Conservation (phyloP, 139 green algal genomes). For the Zygnema circumcarinatum region DNA sequence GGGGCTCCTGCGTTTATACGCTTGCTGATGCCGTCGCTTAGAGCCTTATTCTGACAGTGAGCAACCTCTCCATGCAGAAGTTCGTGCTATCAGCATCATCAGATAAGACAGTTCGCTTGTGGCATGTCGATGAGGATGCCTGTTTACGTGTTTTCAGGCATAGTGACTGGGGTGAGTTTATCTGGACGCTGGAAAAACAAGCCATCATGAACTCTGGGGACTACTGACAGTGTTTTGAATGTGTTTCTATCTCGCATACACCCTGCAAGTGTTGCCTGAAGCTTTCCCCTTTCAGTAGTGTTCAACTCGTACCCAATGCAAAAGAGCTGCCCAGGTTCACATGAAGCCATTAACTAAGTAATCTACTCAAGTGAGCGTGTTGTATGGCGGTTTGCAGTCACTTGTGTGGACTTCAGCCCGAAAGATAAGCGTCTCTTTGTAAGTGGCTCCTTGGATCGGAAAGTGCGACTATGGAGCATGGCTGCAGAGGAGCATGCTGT, state of each 20-base stretch:
- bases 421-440: slow-evolving; percentile 82
- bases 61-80: too few species aligned
- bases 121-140: slow-evolving; percentile 77
- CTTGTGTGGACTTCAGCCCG: slow-evolving; percentile 81
- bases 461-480: slow-evolving; percentile 88
- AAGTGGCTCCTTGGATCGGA: slow-evolving; percentile 82
- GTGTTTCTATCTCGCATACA: background rate
- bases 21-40: too few species aligned
- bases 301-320: background rate
- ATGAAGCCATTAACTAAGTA: too few species aligned
- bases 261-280: background rate
- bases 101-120: slow-evolving; percentile 90
- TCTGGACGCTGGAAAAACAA: background rate
- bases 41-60: too few species aligned
- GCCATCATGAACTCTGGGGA: background rate
- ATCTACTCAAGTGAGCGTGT: too few species aligned
- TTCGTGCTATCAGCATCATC: slow-evolving; percentile 87
- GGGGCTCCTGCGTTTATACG: too few species aligned
- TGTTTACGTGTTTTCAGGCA: slow-evolving; percentile 68
- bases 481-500: slow-evolving; percentile 72
- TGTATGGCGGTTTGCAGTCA: slow-evolving; percentile 43
- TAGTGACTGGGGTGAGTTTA: slow-evolving; percentile 66
- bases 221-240: background rate
- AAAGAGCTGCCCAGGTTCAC: too few species aligned
- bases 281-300: background rate